Base-by-base conservation (phyloP, 805 yeast genomes). In the Lipomyces sp. region DNA sequence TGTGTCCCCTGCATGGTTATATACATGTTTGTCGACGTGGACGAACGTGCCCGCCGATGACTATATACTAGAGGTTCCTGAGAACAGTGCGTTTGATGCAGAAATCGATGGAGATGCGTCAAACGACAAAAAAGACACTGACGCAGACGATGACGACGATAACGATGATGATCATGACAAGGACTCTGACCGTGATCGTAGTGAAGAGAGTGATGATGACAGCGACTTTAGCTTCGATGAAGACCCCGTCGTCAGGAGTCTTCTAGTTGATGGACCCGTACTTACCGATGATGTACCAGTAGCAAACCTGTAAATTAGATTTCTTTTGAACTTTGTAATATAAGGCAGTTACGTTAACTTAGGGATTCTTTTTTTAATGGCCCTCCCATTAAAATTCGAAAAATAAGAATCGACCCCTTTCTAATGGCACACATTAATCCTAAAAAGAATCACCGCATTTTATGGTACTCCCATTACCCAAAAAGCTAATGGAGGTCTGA, bases 1-100 rank as follows among this genome's bases (percentile, higher is more conserved):
- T n/a, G 97, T 94, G 24, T 88, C 87, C 73, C 93, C 96, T 2
- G 95, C 90, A 73, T 94, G 99, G 99, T 78, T 94, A 2, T 93
- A 93, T 79, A 87, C 89, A 48, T 90, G 97, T 76, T 81, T 94
- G 71, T 87, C 92, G 6, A 78, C 83, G 33, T 94, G 98, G 98
- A 80, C 81, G 63, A 84, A 83, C 57, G 87, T 87, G 0, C 86
- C 87, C 18, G 95, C 89, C 69, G 80, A 75, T 2, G 85, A 84
- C 2, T 93, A 72, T 13, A 60, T 59, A 67, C 67, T 59, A 8
- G 67, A 70, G 33, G 71, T 71, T 0, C 62, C 71, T 1, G 70
- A 63, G 42, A 63, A 56, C 57, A 62, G 64, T 53, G 67, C 62
- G 11, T 63, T 70, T 61, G 67, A 57, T 30, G 58, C 30, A 60